Percentiles rank a stretch among this genome's conserved stretches.
phyloP scores from a whole-genome alignment of 2,329 filamentous ascomycete genomes.

The Corniculantispora saksenae region DNA sequence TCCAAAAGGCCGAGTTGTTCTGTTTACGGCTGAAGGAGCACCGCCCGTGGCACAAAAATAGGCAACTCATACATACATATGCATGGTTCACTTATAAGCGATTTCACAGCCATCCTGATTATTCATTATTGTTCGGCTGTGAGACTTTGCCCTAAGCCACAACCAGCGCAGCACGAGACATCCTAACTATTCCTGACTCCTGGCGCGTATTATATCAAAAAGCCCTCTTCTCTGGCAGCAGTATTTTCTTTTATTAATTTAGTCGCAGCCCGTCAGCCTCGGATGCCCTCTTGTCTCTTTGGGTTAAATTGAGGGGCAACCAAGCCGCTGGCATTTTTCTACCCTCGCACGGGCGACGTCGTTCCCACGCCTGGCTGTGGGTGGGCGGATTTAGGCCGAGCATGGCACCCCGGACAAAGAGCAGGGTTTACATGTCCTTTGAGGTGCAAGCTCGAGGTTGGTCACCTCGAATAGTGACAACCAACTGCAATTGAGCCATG shows the following conservation, averaged over 20 bases:
- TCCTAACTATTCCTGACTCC: not conserved
- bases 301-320: slow-evolving; percentile 16
- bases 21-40: not conserved
- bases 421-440: not conserved
- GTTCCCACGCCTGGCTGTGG: not conserved
- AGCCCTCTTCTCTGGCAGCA: not conserved
- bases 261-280: slow-evolving; percentile 11
- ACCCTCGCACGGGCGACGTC: slow-evolving; percentile 8
- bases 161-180: not conserved
- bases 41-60: not conserved
- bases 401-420: slow-evolving; percentile 6
- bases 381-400: slow-evolving; percentile 5
- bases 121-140: not conserved
- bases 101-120: not conserved
- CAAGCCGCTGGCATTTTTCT: slow-evolving; percentile 1
- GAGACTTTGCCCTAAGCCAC: not conserved
- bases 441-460: too few relatives aligned
- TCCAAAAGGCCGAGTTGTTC: not conserved
- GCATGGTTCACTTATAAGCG: not conserved
- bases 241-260: not conserved
- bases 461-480: too few relatives aligned
- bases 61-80: slow-evolving; percentile 7
- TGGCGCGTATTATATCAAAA: not conserved
- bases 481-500: too few relatives aligned
- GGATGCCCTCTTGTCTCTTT: not conserved